Conservation (phyloP, 495 filamentous ascomycete species). For the Parathielavia hyrcaniae region DNA sequence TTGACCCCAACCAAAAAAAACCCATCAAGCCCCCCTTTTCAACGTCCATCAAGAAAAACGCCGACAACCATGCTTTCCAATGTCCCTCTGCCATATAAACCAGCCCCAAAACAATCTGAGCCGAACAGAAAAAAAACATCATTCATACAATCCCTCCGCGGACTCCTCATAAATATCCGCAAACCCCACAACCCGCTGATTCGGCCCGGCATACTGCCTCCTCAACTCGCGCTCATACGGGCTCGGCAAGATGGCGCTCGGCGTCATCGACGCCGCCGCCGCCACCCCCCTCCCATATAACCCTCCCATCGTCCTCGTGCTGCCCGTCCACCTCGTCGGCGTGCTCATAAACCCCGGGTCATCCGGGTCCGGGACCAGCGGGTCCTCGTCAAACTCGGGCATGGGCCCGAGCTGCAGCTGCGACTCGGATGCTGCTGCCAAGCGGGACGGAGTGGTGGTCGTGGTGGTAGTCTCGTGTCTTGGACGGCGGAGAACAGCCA, state of each 20-base stretch:
- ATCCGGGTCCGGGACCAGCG: slow-evolving; percentile 12
- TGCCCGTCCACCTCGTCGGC: slow-evolving; percentile 27
- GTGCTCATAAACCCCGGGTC: slow-evolving; percentile 34
- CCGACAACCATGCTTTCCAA: neutral
- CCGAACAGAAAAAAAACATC: neutral
- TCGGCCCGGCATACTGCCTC: slow-evolving; percentile 15
- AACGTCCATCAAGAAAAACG: slow-evolving; percentile 7
- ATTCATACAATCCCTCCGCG: slow-evolving; percentile 19
- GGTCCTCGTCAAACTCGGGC: slow-evolving; percentile 30
- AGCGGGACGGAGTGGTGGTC: no score
- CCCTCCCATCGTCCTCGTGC: slow-evolving; percentile 13
- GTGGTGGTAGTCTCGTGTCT: neutral
- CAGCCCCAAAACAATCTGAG: neutral
- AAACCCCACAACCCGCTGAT: slow-evolving; percentile 21
- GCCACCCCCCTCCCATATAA: no score
- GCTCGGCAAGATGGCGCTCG: slow-evolving; percentile 28
- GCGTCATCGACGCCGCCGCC: slow-evolving; percentile 28
- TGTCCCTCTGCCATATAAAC: neutral
- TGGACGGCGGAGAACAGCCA: slow-evolving; percentile 5
- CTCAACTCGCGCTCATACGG: slow-evolving; percentile 30
- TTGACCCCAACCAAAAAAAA: neutral
- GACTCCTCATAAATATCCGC: slow-evolving; percentile 28
- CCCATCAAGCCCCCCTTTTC: neutral
- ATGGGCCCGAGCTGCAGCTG: slow-evolving; percentile 21
- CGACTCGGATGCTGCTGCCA: no score